phyloP scores from a whole-genome alignment of 352 stramenopile genomes.

The Albugo candida region DNA sequence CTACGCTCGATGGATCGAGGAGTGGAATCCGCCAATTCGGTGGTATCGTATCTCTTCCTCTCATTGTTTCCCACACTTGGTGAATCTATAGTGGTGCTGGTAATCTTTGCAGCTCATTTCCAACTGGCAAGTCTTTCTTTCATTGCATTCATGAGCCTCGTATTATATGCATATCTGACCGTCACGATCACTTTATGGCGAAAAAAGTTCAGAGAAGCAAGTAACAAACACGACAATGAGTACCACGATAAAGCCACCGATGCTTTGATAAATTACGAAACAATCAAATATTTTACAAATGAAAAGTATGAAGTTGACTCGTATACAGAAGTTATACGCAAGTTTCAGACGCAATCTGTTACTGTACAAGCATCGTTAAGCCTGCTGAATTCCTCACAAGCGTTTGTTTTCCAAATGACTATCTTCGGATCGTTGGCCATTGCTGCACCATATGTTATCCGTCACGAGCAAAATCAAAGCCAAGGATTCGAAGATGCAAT shows the following conservation, averaged over 20 bases:
- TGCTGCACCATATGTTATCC: slow-evolving; percentile 50
- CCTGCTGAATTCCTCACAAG: slow-evolving; percentile 89
- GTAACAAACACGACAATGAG: slow-evolving; percentile 91
- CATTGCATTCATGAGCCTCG: slow-evolving; percentile 88
- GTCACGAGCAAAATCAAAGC: slow-evolving; percentile 9
- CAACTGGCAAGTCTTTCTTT: slow-evolving; percentile 81
- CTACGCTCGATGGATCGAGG: slow-evolving; percentile 86
- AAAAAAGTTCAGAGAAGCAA: slow-evolving; percentile 92
- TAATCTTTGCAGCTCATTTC: slow-evolving; percentile 87
- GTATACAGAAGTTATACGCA: slow-evolving; percentile 83
- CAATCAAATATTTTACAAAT: slow-evolving; percentile 95
- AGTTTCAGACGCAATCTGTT: slow-evolving; percentile 87
- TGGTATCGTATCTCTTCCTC: slow-evolving; percentile 96
- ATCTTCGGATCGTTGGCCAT: slow-evolving; percentile 39
- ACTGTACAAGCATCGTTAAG: slow-evolving; percentile 87
- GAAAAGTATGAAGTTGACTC: slow-evolving; percentile 84
- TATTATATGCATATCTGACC: slow-evolving; percentile 90
- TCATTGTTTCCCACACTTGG: slow-evolving; percentile 88
- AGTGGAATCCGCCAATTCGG: slow-evolving; percentile 81
- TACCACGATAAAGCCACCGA: slow-evolving; percentile 96
- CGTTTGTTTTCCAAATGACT: slow-evolving; percentile 62
- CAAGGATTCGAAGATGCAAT: slow-evolving; percentile 2
- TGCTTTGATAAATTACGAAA: slow-evolving; percentile 95
- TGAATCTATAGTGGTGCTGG: slow-evolving; percentile 89
- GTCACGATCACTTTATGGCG: slow-evolving; percentile 95